Conservation (phyloP, 2,329 filamentous ascomycete species). For the Neonectria hederae region DNA sequence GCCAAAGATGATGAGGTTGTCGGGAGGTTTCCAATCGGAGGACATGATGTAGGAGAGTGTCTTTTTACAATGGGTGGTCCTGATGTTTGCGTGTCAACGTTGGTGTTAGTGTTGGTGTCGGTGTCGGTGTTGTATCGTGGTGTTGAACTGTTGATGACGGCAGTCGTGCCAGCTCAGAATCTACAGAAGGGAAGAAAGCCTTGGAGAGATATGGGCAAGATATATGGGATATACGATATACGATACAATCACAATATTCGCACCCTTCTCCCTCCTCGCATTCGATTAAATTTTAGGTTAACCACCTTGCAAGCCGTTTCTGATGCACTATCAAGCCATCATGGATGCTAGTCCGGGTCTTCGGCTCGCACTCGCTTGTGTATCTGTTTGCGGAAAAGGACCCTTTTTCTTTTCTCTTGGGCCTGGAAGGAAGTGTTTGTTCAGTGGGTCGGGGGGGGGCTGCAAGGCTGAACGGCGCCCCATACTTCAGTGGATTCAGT, state of each 20-base stretch:
- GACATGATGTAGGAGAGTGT: conserved; percentile 25
- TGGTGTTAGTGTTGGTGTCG: too few relatives aligned
- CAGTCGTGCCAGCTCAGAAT: not conserved
- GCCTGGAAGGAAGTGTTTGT: not conserved
- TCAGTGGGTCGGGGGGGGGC: not conserved
- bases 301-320: not conserved
- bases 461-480: not conserved
- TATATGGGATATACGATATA: too few relatives aligned
- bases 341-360: not conserved
- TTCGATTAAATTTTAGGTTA: not conserved
- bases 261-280: not conserved
- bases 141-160: not conserved
- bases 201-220: not conserved
- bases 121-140: too few relatives aligned
- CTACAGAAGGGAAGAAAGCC: not conserved
- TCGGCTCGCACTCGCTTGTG: conserved; percentile 8
- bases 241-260: not conserved
- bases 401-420: not conserved
- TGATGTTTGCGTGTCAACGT: not conserved
- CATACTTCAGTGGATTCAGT: not conserved
- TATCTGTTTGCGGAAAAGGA: not conserved
- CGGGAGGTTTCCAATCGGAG: not conserved
- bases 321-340: not conserved
- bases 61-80: not conserved
- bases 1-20: conserved; percentile 50